Base-by-base conservation (phyloP, 2,329 filamentous ascomycete genomes). In the Epichloe sylvatica region DNA sequence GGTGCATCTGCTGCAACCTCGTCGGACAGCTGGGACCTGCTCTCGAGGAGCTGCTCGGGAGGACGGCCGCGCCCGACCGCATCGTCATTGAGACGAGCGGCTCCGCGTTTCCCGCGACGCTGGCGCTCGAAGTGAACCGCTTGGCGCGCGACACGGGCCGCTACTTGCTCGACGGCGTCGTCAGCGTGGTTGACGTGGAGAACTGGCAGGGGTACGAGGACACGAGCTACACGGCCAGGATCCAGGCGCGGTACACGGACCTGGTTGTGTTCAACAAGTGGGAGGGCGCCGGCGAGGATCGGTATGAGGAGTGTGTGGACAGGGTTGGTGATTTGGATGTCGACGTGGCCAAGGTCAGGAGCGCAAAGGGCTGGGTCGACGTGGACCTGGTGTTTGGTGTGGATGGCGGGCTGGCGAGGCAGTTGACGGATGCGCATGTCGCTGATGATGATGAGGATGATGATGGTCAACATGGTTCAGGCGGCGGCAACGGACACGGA, bases 1-100 rank as follows among this genome's bases (percentile, higher is more conserved):
- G 91, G 56, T 97, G 92, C 70, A 97, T 98, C 67, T 98, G 92
- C 77, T 98, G 92, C 72, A 97, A 97, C 64, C 83, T 97, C 25
- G 91, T 98, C 53, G 92, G 92, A 15, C 87, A 94, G 66, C 80
- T 98, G 7, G 79, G 80, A 52, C 81, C 84, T 45, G 90, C 91
- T 1, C 80, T 98, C 17, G 70, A 77, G 41, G 82, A 92, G 61
- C 80, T 98, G 61, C 80, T 98, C 39, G 77, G 78, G 46, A 66
- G 70, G 23, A 65, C 64, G 13, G 65, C 73, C 35, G 51, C 54
- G 5, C 91, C 89, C 0, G 86, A 96, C 63, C 79, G 92, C 49
- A 92, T 98, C 66, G 80, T 98, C 47, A 82, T 98, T 64, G 92
- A 98, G 74, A 98, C 92, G 2, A 86, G 80, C 38, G 92, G 92